Evolutionary conservation across 2,329 filamentous ascomycete species (phyloP), one percentile per base, ranked within the genome.

Genomic region (Venturia effusa): DNA sequence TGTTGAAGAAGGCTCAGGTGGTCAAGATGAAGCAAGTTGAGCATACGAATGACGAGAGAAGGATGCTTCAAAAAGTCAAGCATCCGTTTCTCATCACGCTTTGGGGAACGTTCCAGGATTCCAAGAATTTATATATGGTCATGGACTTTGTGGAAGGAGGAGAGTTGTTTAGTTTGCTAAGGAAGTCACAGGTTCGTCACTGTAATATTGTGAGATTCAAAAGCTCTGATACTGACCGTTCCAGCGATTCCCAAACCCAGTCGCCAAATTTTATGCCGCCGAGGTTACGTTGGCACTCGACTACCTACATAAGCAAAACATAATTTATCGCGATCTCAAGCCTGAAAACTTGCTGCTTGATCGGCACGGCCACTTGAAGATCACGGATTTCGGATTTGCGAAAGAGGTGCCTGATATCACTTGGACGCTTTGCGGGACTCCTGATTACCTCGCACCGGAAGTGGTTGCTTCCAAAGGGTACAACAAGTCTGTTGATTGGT

Each of bases 11-110:
- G 83, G 88, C 88, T 60, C 94, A 99, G 78, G 93, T 99, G 63
- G 92, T 99, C 76, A 96, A 96, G 81, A 97, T 99, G 94, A 99
- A 99, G 84, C 94, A 99, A 78, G 92, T 99, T 66, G 94, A 99
- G 78, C 94, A 99, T 79, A 99, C 94, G 69, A 99, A 99, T 73
- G 94, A 99, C 77, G 94, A 99, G 80, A 84, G 94, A 69, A 86
- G 85, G 71, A 99, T 99, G 94, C 80, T 99, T 71, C 90, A 91
- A 74, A 89, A 96, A 75, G 94, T 97, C 75, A 96, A 97, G 76
- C 93, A 99, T 77, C 92, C 94, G 15, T 99, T 99, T 78, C 81
- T 99, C 67, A 94, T 99, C 74, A 99, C 94, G 1, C 81, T 99
- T 48, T 99, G 94, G 94, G 94, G 94, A 65, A 99, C 94, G 11